Evolutionary conservation across 1,139 yeast species (phyloP).

Genomic region (Lodderomyces jiufengensis): DNA sequence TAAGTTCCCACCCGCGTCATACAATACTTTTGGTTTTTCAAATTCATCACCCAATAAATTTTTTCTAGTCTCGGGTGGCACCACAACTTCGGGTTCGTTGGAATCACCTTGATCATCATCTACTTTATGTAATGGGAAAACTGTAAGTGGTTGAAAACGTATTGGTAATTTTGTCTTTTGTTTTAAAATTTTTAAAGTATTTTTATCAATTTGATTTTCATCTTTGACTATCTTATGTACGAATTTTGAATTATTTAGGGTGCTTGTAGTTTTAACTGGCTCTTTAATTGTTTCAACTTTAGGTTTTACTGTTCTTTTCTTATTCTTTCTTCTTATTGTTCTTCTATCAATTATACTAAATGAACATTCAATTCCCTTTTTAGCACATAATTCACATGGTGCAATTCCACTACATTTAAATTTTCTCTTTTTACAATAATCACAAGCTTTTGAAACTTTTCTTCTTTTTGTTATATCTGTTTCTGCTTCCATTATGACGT

Average conservation of each 20-base stretch:
- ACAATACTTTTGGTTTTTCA: conserved; percentile 9
- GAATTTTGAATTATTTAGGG: conserved; percentile 2
- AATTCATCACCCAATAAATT: conserved; percentile 2
- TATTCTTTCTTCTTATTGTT: conserved; percentile 15
- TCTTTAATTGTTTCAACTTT: no score
- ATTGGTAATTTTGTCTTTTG: conserved; percentile 9
- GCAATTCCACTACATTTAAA: conserved; percentile 29
- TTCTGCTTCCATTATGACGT: no score
- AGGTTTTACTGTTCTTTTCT: conserved; percentile 10
- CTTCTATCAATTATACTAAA: conserved; percentile 24
- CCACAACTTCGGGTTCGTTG: neutral
- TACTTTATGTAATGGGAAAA: conserved; percentile 13
- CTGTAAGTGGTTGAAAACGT: conserved; percentile 12
- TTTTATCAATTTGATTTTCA: conserved; percentile 10
- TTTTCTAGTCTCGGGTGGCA: neutral
- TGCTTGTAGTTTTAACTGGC: no score
- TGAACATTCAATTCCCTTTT: conserved; percentile 22
- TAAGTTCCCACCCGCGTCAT: conserved; percentile 17
- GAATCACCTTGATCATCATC: conserved; percentile 3
- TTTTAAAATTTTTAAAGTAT: conserved; percentile 9
- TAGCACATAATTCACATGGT: conserved; percentile 27
- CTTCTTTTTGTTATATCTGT: conserved; percentile 18
- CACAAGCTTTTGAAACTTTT: conserved; percentile 38
- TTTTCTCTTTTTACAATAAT: conserved; percentile 35
- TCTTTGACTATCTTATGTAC: conserved; percentile 4